These are phyloP conservation scores for Lyophyllum semitale DNA, from an alignment of 768 basidiomycete species.

Conservation along the genomic window DNA sequence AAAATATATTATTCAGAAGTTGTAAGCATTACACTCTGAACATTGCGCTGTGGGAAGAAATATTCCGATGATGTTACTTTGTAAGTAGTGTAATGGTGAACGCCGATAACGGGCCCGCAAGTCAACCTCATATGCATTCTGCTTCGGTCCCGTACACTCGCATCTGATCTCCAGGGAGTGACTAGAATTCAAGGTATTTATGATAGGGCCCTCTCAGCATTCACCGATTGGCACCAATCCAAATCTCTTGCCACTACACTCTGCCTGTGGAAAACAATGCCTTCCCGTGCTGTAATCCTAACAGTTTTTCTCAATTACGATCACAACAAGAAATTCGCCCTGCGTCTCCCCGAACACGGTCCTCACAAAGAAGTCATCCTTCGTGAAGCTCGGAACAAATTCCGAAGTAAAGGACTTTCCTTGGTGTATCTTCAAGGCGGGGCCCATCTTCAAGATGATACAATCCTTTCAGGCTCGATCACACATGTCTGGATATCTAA, in stretches of 20 bases:
- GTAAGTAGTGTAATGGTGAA: no score
- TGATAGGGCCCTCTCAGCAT: no score
- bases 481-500: constrained; percentile 34
- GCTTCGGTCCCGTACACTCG: not conserved
- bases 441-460: constrained; percentile 18
- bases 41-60: no score
- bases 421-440: constrained; percentile 33
- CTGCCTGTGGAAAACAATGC: constrained; percentile 22
- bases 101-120: no score
- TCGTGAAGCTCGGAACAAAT: constrained; percentile 38
- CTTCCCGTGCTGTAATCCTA: constrained; percentile 28
- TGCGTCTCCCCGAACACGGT: constrained; percentile 16
- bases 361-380: constrained; percentile 26
- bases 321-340: constrained; percentile 30
- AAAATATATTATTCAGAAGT: not conserved
- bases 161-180: not conserved
- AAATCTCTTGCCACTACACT: not conserved
- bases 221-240: no score
- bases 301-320: constrained; percentile 38
- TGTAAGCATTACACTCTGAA: no score
- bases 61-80: no score
- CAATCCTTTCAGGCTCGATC: constrained; percentile 19
- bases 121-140: no score
- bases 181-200: no score
- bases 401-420: constrained; percentile 31